Evolutionary conservation across 768 basidiomycete genomes (phyloP).

Genomic region (Pulveroboletus frians): DNA sequence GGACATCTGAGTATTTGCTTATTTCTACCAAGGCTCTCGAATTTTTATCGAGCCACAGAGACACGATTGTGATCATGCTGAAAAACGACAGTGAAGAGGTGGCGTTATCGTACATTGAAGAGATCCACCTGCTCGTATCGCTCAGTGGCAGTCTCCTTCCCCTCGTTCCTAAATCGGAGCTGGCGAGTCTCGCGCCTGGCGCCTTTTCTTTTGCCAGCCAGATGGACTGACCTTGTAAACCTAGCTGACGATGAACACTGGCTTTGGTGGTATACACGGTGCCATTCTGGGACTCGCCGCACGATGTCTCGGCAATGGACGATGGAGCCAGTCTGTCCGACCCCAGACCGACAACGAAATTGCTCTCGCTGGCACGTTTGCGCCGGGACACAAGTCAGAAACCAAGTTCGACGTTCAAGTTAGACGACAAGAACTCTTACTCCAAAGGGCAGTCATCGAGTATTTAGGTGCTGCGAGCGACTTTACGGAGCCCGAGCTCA

Average conservation of each 20-base stretch:
- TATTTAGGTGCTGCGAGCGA: constrained; percentile 71
- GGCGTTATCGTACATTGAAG: constrained; percentile 64
- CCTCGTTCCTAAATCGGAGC: constrained; percentile 66
- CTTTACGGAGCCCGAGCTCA: constrained; percentile 76
- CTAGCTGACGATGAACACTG: constrained; percentile 59
- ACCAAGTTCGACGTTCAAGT: constrained; percentile 59
- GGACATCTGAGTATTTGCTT: not conserved
- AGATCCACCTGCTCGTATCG: constrained; percentile 73
- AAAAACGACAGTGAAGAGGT: constrained; percentile 65
- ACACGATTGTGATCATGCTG: constrained; percentile 77
- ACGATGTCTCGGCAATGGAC: constrained; percentile 55
- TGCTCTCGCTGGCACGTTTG: constrained; percentile 46
- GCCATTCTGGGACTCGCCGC: constrained; percentile 74
- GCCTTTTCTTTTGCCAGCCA: not conserved
- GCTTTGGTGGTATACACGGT: constrained; percentile 82
- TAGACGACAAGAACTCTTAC: constrained; percentile 47
- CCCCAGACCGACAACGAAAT: constrained; percentile 68
- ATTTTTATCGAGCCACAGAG: constrained; percentile 77
- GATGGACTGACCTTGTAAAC: not conserved
- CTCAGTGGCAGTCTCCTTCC: constrained; percentile 67
- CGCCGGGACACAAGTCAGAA: constrained; percentile 49
- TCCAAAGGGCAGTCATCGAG: constrained; percentile 57
- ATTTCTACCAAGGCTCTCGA: constrained; percentile 40
- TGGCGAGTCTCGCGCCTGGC: constrained; percentile 45
- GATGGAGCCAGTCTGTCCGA: constrained; percentile 51